A percentile compares a stretch with the other conserved stretches of the same genome.
Conservation (phyloP, 1,284 basidiomycete species). For the Boletus calvinii region DNA sequence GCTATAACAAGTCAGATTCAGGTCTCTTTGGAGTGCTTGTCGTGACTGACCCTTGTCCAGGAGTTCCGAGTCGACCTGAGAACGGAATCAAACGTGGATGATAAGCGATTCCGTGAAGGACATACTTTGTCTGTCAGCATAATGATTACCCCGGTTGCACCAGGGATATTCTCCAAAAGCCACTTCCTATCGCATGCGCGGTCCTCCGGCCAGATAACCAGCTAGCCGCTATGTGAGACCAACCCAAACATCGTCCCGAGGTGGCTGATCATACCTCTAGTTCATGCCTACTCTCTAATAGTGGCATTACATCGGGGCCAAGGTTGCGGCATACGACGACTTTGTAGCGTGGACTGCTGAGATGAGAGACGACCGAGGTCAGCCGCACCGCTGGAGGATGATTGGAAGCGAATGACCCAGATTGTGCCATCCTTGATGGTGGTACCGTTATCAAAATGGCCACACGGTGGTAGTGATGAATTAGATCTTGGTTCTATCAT, state of each 20-base stretch:
- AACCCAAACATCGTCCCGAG: neutral
- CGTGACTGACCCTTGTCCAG: slow-evolving; percentile 56
- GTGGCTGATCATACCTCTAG: slow-evolving; percentile 47
- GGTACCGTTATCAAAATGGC: neutral
- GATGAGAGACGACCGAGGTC: slow-evolving; percentile 36
- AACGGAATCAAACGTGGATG: neutral
- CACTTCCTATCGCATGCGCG: slow-evolving; percentile 65
- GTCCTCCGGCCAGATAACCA: slow-evolving; percentile 74
- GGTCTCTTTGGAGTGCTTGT: neutral
- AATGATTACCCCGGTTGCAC: slow-evolving; percentile 64
- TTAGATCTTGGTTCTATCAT: neutral
- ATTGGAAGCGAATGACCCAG: slow-evolving; percentile 28
- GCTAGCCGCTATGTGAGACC: slow-evolving; percentile 35
- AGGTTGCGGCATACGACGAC: slow-evolving; percentile 69
- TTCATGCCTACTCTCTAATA: slow-evolving; percentile 51
- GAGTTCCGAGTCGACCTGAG: slow-evolving; percentile 70
- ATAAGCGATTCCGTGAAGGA: neutral
- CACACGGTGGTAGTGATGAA: neutral
- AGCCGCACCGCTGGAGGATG: slow-evolving; percentile 29
- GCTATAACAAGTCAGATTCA: slow-evolving; percentile 42
- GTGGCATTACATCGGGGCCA: slow-evolving; percentile 68
- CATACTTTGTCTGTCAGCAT: slow-evolving; percentile 71
- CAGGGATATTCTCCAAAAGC: slow-evolving; percentile 74
- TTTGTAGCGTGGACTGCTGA: slow-evolving; percentile 42
- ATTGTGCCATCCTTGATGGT: slow-evolving; percentile 26